Base-by-base conservation (phyloP, 768 basidiomycete species). In the Neoboletus brunneissimus region DNA sequence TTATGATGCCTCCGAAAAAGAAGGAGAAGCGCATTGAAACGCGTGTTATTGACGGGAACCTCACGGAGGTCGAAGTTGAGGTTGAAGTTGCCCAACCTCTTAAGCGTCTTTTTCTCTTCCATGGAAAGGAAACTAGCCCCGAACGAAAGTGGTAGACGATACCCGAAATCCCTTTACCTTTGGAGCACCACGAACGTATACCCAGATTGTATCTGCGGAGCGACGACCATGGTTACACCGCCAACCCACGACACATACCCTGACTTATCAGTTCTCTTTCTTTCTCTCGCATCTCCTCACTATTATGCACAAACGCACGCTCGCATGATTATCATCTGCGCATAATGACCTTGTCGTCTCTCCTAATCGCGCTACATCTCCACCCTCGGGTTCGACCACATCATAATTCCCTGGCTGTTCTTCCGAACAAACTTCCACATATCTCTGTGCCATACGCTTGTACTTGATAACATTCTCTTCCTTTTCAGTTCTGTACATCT, bases 21-120 rank as follows among this genome's bases (percentile, higher is more conserved):
- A 85, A 76, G 67, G 82, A 83, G 73, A 74, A 73, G 59, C 76
- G 76, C 49, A 68, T 76, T 25, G 81, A 81, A 72, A 77, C 74
- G 34, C 71, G 79, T 31, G 67, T 87, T 41, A 64, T 80, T 54
- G 73, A 78, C 38, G 79, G 79, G 53, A 76, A 83, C 60, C 79
- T 81, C 54, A 71, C 76, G 43, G 80, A 83, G 64, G 71, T 79
- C n/a, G 78, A 79, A 65, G 70, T 75, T 46, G 77, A 79, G 61
- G 79, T 88, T 22, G 83, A 83, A 64, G 75, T 87, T 9, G 68
- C 75, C 51, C 79, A 79, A 59, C 76, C 79, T 60, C 71, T 77
- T 42, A 88, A 90, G 71, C 76, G 83, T 34, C 76, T 92, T 41
- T 91, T 91, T 75, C 74, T 85, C 52, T 91, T 91, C 68, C 77